These are phyloP conservation scores for Buddleja alternifolia DNA, from an alignment of 257 asterid genomes.

Conservation along the genomic window DNA sequence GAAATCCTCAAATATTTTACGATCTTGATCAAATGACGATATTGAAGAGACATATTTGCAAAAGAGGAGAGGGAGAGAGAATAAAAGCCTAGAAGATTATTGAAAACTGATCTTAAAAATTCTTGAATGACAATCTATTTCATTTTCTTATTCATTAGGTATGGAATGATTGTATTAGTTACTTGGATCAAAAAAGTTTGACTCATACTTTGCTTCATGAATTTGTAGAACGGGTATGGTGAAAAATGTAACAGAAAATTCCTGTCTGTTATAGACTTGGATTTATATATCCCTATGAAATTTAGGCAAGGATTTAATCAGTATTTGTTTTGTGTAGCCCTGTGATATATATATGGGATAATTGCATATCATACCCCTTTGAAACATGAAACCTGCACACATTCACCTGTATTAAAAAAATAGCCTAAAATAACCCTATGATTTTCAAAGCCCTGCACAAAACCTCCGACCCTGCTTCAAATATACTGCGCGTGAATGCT, in stretches of 20 bases:
- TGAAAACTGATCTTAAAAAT: neutral
- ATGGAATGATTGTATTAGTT: slow-evolving; percentile 23
- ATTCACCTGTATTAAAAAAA: slow-evolving; percentile 13
- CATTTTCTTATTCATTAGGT: slow-evolving; percentile 30
- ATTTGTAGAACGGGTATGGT: slow-evolving; percentile 33
- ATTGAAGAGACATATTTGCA: slow-evolving; percentile 24
- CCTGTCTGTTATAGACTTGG: neutral
- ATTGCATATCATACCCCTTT: too few species aligned
- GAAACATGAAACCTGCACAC: too few species aligned
- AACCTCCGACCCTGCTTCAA: too few species aligned
- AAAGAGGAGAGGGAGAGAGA: too few species aligned
- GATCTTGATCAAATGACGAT: neutral
- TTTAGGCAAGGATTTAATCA: neutral
- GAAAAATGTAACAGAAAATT: slow-evolving; percentile 26
- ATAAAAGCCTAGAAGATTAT: too few species aligned
- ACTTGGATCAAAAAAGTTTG: slow-evolving; percentile 36
- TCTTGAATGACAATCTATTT: too few species aligned
- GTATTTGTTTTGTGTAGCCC: neutral
- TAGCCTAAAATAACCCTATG: too few species aligned
- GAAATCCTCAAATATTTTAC: neutral
- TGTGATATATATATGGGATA: too few species aligned
- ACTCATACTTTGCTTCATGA: slow-evolving; percentile 18
- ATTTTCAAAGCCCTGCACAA: too few species aligned
- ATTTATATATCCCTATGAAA: slow-evolving; percentile 11
- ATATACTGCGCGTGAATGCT: too few species aligned